These are phyloP conservation scores for Hyphodiscus sp. DNA, from an alignment of 2,329 filamentous ascomycete species.

Conservation along the genomic window DNA sequence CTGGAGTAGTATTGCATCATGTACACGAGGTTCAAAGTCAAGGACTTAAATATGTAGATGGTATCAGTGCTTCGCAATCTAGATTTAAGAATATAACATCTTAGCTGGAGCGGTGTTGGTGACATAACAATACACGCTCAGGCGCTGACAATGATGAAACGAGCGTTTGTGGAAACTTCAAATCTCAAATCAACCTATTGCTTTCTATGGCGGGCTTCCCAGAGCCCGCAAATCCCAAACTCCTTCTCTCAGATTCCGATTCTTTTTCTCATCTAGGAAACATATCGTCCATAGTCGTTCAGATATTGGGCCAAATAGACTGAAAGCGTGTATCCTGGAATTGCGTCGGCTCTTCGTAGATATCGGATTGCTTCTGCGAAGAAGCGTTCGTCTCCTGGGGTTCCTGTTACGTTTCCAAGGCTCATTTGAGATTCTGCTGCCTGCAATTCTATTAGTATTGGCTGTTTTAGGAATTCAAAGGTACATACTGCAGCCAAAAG, in stretches of 20 bases:
- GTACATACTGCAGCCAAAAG: slow-evolving; percentile 38
- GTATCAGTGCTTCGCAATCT: neutral
- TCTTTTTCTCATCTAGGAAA: slow-evolving; percentile 11
- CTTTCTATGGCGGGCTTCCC: neutral
- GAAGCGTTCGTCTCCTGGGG: slow-evolving; percentile 36
- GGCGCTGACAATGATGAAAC: neutral
- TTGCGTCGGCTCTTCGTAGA: slow-evolving; percentile 36
- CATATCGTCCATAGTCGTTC: slow-evolving; percentile 37
- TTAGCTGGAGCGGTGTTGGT: neutral
- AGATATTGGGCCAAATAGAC: slow-evolving; percentile 42
- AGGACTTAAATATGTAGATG: neutral
- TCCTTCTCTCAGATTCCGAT: neutral
- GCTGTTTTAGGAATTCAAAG: neutral
- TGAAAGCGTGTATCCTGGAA: slow-evolving; percentile 37
- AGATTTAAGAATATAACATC: neutral
- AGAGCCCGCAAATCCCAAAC: neutral
- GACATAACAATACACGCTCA: neutral
- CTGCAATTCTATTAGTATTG: slow-evolving; percentile 23
- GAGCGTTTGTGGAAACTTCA: neutral
- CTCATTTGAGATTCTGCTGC: slow-evolving; percentile 47
- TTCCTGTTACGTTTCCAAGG: slow-evolving; percentile 42
- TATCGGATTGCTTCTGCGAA: slow-evolving; percentile 41
- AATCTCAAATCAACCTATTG: neutral
- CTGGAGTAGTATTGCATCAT: neutral
- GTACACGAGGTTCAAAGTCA: neutral